Conservation (phyloP, 2,329 filamentous ascomycete species). For the Xylariaceae sp. region DNA sequence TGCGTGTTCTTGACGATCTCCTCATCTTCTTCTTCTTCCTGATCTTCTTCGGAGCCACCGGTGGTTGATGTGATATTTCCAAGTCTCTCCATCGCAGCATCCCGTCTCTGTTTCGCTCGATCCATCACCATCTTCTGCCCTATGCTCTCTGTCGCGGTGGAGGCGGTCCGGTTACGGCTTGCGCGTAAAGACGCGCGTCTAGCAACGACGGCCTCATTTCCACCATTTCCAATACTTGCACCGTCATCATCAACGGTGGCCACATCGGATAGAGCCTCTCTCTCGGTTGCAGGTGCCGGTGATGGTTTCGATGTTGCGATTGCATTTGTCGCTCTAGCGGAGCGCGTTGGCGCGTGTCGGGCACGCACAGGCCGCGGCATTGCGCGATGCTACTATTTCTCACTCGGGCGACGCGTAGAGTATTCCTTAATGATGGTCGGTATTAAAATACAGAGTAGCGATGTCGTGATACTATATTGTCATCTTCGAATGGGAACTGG, state of each 20-base stretch:
- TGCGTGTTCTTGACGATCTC: constrained; percentile 9
- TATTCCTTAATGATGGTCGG: no score
- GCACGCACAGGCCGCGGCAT: constrained; percentile 29
- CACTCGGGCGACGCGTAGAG: no score
- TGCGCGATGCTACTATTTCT: constrained; percentile 2
- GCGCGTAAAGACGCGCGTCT: constrained; percentile 23
- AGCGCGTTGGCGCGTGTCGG: constrained; percentile 25
- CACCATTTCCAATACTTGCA: no score
- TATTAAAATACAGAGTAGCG: no score
- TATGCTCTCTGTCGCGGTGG: constrained; percentile 13
- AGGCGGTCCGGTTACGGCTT: constrained; percentile 9
- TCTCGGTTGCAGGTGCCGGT: constrained; percentile 5
- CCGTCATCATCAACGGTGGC: no score
- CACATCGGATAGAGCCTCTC: no score
- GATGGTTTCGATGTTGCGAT: constrained; percentile 2
- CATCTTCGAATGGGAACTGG: no score
- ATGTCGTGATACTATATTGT: no score
- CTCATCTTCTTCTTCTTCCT: constrained; percentile 16
- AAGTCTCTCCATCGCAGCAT: constrained; percentile 28
- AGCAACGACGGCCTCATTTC: constrained; percentile 24
- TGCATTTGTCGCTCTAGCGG: constrained; percentile 18
- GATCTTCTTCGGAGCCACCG: constrained; percentile 14
- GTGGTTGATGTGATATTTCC: constrained; percentile 29
- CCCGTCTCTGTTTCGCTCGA: constrained; percentile 24
- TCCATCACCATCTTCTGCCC: constrained; percentile 22